Evolutionary conservation across 31 red algal species (phyloP), one percentile per base, ranked within the genome.

Genomic region (Asparagopsis taxiformis): DNA sequence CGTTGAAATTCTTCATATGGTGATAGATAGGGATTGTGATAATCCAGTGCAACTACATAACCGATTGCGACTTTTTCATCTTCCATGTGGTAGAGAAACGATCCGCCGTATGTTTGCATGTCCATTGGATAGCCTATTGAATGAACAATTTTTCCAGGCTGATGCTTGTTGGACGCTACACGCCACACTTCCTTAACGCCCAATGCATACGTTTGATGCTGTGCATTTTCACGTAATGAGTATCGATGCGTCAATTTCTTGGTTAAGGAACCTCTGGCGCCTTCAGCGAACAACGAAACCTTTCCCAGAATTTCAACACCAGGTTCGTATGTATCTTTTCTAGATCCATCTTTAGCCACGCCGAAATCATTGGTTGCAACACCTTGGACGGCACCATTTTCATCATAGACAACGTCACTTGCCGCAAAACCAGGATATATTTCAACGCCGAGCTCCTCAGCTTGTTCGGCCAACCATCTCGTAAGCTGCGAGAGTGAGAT

Each of bases 101-200:
- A 91, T 24, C 96, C 96, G 2, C 96, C 96, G 65, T 99, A 99
- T 38, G 96, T 99, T 48, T 68, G 38, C n/a, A 50, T 68, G 59
- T 99, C 91, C 39, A 99, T 31, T 16, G 96, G 96, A 61, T 90
- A 99, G 6, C 96, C 96, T 28, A 99, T 87, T 8, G 91, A 74
- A 62, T 99, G 96, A 6, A 80, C 31, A 23, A 94, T 65, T 31
- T 61, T 80, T 10, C 96, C 96, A n/a, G 91, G 80, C 11, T 88
- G 59, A 52, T 94, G 91, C 68, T 59, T 79, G 24, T 70, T 66
- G 37, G 75, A 9, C 20, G 54, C 58, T 0, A 99, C 76, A 43
- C 80, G 71, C 96, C 96, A 99, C 43, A 99, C 90, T 73, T 99
- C 96, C 46, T 99, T 99, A 8, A 99, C 35, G 21, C 96, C 96